These are phyloP conservation scores for Allium fistulosum DNA, from an alignment of 106 monocot genomes.

Conservation along the genomic window DNA sequence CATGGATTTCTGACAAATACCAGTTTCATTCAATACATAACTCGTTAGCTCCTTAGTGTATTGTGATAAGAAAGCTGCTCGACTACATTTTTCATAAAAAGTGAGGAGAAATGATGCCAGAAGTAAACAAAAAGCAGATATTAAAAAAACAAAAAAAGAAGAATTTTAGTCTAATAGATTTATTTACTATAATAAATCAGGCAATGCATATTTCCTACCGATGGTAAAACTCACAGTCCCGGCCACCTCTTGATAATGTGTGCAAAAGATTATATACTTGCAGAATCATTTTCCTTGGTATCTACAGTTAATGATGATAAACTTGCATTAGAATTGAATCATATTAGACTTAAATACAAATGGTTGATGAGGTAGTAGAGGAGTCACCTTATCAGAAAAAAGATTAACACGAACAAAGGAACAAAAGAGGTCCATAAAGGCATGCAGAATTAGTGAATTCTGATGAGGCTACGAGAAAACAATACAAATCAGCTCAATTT, in stretches of 20 bases:
- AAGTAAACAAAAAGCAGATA: not conserved
- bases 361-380: not conserved
- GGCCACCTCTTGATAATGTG: constrained; percentile 68
- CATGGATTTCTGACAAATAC: no score
- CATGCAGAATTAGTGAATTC: constrained; percentile 94
- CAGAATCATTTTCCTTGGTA: constrained; percentile 98
- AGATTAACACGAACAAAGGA: constrained; percentile 90
- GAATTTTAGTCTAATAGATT: no score
- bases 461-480: constrained; percentile 85
- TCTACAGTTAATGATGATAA: constrained; percentile 37
- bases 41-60: not conserved
- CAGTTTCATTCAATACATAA: no score
- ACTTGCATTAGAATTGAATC: constrained; percentile 5
- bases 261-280: constrained; percentile 91
- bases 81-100: not conserved
- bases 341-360: not conserved
- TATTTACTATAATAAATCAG: no score
- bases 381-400: constrained; percentile 82
- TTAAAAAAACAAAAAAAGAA: no score
- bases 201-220: constrained; percentile 35
- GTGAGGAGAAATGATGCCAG: not conserved
- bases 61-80: not conserved
- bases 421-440: constrained; percentile 99
- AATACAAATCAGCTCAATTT: not conserved
- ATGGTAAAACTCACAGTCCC: constrained; percentile 95